Percentiles rank a stretch among this genome's conserved stretches.
phyloP scores from a whole-genome alignment of 2,329 filamentous ascomycete species.

The Alternaria triticina region DNA sequence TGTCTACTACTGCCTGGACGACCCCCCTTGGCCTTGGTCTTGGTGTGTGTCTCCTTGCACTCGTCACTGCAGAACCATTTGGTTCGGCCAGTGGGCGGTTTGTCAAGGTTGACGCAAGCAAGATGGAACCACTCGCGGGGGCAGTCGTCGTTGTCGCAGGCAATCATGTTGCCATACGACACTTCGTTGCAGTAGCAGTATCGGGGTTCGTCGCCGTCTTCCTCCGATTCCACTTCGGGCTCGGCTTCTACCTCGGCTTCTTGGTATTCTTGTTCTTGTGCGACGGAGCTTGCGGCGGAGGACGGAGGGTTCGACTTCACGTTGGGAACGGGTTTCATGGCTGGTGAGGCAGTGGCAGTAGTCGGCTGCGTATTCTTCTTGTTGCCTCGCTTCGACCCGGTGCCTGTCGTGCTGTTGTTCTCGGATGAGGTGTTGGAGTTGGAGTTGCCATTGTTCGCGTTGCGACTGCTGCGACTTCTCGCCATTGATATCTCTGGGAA shows the following conservation, averaged over 20 bases:
- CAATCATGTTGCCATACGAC: conserved; percentile 71
- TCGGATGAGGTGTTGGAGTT: conserved; percentile 49
- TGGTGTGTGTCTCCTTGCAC: conserved; percentile 41
- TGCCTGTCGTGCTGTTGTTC: conserved; percentile 46
- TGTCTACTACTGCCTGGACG: conserved; percentile 48
- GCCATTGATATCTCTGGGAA: conserved; percentile 53
- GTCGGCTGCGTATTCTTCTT: conserved; percentile 42
- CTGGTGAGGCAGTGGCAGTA: conserved; percentile 35
- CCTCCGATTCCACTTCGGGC: conserved; percentile 43
- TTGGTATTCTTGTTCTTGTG: conserved; percentile 42
- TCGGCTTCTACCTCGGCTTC: conserved; percentile 40
- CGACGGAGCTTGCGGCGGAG: conserved; percentile 40
- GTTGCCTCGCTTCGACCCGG: conserved; percentile 44
- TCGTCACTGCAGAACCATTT: conserved; percentile 52
- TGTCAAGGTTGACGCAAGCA: conserved; percentile 66
- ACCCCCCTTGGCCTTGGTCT: conserved; percentile 42
- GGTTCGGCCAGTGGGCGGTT: conserved; percentile 58
- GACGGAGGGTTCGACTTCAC: conserved; percentile 41
- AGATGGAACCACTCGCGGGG: conserved; percentile 72
- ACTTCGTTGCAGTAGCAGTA: conserved; percentile 72
- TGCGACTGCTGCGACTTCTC: conserved; percentile 52
- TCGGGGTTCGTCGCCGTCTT: conserved; percentile 59
- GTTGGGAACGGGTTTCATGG: conserved; percentile 28
- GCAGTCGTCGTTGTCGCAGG: conserved; percentile 70
- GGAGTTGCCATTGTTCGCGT: conserved; percentile 45